Conservation (phyloP, 805 yeast genomes). For the Jamesozyma rosinii region DNA sequence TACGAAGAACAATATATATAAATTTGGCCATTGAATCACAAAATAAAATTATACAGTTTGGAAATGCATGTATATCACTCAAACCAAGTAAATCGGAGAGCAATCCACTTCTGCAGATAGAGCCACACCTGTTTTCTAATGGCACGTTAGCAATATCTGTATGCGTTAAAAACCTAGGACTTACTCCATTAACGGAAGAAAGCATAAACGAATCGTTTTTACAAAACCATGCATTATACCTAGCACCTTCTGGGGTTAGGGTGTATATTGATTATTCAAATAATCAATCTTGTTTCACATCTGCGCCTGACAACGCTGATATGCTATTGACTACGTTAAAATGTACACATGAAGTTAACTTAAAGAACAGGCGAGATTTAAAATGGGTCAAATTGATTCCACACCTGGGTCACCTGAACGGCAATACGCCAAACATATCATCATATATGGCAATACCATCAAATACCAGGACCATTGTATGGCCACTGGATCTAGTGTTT, state of each 20-base stretch:
- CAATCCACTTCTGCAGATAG: conserved; percentile 29
- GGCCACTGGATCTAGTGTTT: conserved; percentile 66
- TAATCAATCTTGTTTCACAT: conserved; percentile 28
- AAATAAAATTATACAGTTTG: conserved; percentile 40
- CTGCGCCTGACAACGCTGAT: conserved; percentile 36
- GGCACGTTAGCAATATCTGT: conserved; percentile 37
- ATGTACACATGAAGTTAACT: conserved; percentile 31
- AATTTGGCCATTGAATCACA: conserved; percentile 27
- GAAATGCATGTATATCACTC: conserved; percentile 35
- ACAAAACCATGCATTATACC: conserved; percentile 35
- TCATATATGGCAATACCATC: conserved; percentile 43
- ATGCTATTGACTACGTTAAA: conserved; percentile 32
- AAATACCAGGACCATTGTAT: conserved; percentile 47
- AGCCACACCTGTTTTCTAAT: conserved; percentile 39
- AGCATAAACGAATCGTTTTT: conserved; percentile 17
- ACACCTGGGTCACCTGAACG: conserved; percentile 56
- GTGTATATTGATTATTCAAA: conserved; percentile 34
- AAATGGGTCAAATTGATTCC: conserved; percentile 65
- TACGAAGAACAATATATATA: conserved; percentile 35
- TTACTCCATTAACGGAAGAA: conserved; percentile 30
- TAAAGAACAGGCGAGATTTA: conserved; percentile 21
- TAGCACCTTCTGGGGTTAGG: conserved; percentile 50
- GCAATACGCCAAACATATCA: conserved; percentile 54
- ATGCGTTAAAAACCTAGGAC: conserved; percentile 25
- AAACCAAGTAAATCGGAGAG: conserved; percentile 1